phyloP scores from a whole-genome alignment of 2,329 filamentous ascomycete species.

The Fusarium coffeatum region DNA sequence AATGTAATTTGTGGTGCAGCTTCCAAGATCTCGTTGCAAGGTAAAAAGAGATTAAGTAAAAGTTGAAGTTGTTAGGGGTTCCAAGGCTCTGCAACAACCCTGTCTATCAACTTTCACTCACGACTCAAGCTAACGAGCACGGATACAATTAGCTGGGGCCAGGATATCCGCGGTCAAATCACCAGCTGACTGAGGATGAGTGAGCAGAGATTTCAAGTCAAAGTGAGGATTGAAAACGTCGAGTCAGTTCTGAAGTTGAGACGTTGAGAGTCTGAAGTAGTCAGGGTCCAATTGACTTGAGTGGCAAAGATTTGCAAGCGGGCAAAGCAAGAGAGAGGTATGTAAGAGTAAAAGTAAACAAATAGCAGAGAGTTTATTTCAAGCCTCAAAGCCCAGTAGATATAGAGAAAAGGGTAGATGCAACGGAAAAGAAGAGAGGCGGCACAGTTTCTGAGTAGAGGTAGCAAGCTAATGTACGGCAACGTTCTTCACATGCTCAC shows the following conservation, averaged over 20 bases:
- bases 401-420: not conserved
- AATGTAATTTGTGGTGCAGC: conserved; percentile 9
- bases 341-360: conserved; percentile 6
- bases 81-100: conserved; percentile 25
- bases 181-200: not conserved
- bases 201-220: not conserved
- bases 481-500: conserved; percentile 42
- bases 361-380: conserved; percentile 7
- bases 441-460: conserved; percentile 3
- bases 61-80: conserved; percentile 22
- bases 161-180: conserved; percentile 31
- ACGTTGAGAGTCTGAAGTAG: not conserved
- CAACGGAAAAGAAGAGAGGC: not conserved
- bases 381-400: conserved; percentile 20
- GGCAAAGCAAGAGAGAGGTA: not conserved
- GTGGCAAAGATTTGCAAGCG: conserved; percentile 7
- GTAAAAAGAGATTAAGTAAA: not conserved
- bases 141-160: conserved; percentile 29
- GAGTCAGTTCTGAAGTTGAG: not conserved
- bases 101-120: conserved; percentile 12
- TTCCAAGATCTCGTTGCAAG: conserved; percentile 4
- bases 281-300: not conserved
- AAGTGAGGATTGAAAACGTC: not conserved
- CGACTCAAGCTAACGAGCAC: conserved; percentile 27
- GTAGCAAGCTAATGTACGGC: not conserved